A percentile compares a stretch with the other conserved stretches of the same genome.
Conservation (phyloP, 768 basidiomycete species). For the Lentinus brumalis region DNA sequence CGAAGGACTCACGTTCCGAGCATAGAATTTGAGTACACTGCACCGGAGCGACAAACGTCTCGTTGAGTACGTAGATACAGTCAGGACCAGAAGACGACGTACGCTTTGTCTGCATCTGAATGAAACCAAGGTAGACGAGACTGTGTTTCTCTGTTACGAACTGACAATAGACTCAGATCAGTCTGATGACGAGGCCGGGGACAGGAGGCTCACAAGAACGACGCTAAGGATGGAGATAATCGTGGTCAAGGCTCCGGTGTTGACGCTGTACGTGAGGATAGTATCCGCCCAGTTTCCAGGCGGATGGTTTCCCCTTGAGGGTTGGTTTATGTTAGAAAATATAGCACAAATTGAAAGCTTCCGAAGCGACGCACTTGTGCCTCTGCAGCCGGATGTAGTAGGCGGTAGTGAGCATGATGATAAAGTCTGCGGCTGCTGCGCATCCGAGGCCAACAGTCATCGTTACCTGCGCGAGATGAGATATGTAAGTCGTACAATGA, state of each 20-base stretch:
- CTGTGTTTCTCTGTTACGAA: conserved; percentile 12
- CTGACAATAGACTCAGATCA: background rate
- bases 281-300: conserved; percentile 3
- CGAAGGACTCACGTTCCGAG: conserved; percentile 1
- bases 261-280: conserved; percentile 8
- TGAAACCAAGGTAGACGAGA: conserved; percentile 19
- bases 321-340: background rate
- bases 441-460: conserved; percentile 10
- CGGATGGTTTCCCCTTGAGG: background rate
- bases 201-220: conserved; percentile 8
- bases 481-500: background rate
- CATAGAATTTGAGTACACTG: conserved; percentile 11
- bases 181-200: background rate
- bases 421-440: conserved; percentile 8
- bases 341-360: background rate
- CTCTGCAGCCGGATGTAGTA: conserved; percentile 1
- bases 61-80: too few relatives aligned
- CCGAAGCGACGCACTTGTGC: conserved; percentile 1
- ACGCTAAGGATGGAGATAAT: background rate
- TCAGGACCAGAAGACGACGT: background rate
- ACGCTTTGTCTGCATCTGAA: conserved; percentile 23
- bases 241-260: conserved; percentile 10
- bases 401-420: conserved; percentile 1
- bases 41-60: background rate
- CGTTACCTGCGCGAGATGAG: background rate